phyloP scores from a whole-genome alignment of 2,329 filamentous ascomycete genomes.

The Diaporthe australafricana region DNA sequence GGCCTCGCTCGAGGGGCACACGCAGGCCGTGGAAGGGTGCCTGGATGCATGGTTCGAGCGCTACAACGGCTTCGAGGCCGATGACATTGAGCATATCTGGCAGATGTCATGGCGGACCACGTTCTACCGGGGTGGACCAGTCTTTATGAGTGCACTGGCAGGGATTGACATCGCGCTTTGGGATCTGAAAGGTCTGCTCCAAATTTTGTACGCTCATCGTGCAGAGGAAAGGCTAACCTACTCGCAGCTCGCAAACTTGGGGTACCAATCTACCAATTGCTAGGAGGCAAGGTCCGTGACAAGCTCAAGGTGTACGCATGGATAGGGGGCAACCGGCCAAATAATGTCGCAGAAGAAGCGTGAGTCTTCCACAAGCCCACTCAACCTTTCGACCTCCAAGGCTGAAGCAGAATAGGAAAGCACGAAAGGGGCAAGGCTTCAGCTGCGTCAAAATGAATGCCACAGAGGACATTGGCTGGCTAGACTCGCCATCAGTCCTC shows the following conservation, averaged over 20 bases:
- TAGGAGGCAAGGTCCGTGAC: slow-evolving; percentile 73
- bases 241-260: slow-evolving; percentile 45
- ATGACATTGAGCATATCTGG: slow-evolving; percentile 79
- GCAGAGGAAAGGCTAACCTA: neutral
- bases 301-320: slow-evolving; percentile 75
- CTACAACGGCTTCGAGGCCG: slow-evolving; percentile 70
- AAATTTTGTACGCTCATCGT: neutral
- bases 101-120: slow-evolving; percentile 71
- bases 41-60: slow-evolving; percentile 69
- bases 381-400: neutral
- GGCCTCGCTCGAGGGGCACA: slow-evolving; percentile 73
- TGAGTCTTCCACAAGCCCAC: slow-evolving; percentile 42
- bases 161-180: slow-evolving; percentile 78
- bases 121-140: slow-evolving; percentile 77
- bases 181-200: slow-evolving; percentile 67
- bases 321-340: slow-evolving; percentile 75
- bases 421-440: slow-evolving; percentile 66
- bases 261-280: slow-evolving; percentile 72
- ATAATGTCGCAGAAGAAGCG: slow-evolving; percentile 69
- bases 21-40: slow-evolving; percentile 72
- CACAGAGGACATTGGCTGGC: slow-evolving; percentile 74
- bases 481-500: slow-evolving; percentile 70
- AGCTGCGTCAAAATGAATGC: slow-evolving; percentile 75
- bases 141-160: slow-evolving; percentile 76
- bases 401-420: slow-evolving; percentile 50